A percentile compares a stretch with the other conserved stretches of the same genome.
Conservation (phyloP, 164 flowering plant genomes). For the Litsea cubeba region DNA sequence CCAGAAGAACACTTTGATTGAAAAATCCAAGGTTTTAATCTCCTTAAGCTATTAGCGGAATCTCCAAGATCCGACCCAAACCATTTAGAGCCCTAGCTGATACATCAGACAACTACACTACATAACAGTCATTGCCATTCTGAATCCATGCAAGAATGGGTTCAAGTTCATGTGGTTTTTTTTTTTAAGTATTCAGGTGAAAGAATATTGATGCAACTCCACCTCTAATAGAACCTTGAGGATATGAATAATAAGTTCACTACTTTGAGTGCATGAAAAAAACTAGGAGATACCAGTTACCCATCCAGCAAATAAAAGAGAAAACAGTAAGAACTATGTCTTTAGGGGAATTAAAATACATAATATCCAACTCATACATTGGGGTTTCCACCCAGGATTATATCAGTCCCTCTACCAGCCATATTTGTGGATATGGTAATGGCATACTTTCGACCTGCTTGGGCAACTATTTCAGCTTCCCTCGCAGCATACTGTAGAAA, state of each 20-base stretch:
- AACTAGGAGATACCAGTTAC: background rate
- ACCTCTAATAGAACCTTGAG: background rate
- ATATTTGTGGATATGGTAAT: constrained; percentile 97
- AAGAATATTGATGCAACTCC: background rate
- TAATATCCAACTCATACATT: constrained; percentile 37
- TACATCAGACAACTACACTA: too few relatives aligned
- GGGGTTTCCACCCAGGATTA: constrained; percentile 97
- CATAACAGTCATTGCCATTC: too few relatives aligned
- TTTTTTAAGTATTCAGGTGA: background rate
- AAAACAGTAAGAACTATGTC: background rate
- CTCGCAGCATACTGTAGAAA: constrained; percentile 80
- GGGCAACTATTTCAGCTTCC: constrained; percentile 94
- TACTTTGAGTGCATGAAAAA: background rate
- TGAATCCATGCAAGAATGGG: background rate
- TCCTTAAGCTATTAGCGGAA: too few relatives aligned
- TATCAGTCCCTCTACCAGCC: constrained; percentile 99
- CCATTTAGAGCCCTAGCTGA: too few relatives aligned
- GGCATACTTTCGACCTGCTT: constrained; percentile 91
- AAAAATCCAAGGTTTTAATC: too few relatives aligned
- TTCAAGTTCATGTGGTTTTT: too few relatives aligned
- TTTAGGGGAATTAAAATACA: background rate
- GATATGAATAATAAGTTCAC: background rate
- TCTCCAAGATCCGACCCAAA: too few relatives aligned
- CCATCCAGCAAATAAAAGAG: background rate
- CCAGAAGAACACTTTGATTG: too few relatives aligned